phyloP scores from a whole-genome alignment of 176 grass and related monocot species.

The Lolium rigidum region DNA sequence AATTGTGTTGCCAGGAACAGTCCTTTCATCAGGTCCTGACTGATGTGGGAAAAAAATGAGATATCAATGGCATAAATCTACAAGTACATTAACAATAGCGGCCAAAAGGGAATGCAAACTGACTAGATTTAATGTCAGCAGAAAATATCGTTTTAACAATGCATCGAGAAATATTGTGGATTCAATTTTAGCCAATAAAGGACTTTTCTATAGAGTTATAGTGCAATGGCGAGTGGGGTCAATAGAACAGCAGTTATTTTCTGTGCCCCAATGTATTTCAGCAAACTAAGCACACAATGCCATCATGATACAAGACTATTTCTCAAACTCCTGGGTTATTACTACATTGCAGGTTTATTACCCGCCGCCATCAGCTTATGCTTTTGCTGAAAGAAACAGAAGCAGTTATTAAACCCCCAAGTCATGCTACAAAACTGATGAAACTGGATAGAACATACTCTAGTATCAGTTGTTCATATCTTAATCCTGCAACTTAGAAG shows the following conservation, averaged over 20 bases:
- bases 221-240: background rate
- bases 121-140: background rate
- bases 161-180: background rate
- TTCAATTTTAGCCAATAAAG: background rate
- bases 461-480: background rate
- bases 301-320: background rate
- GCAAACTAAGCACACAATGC: no score
- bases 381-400: background rate
- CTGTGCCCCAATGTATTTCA: no score
- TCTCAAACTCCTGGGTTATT: background rate
- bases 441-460: background rate
- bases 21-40: constrained; percentile 88
- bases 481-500: constrained; percentile 6
- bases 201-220: background rate
- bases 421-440: background rate
- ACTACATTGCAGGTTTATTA: constrained; percentile 9
- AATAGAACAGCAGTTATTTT: background rate
- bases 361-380: background rate
- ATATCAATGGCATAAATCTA: background rate
- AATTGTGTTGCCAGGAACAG: constrained; percentile 92
- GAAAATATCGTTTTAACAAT: background rate
- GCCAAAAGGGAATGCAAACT: background rate
- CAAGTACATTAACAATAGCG: background rate
- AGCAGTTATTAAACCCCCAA: background rate
- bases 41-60: constrained; percentile 35